Evolutionary conservation across 140 eudicot genomes (phyloP).

Genomic region (Anethum foeniculum): DNA sequence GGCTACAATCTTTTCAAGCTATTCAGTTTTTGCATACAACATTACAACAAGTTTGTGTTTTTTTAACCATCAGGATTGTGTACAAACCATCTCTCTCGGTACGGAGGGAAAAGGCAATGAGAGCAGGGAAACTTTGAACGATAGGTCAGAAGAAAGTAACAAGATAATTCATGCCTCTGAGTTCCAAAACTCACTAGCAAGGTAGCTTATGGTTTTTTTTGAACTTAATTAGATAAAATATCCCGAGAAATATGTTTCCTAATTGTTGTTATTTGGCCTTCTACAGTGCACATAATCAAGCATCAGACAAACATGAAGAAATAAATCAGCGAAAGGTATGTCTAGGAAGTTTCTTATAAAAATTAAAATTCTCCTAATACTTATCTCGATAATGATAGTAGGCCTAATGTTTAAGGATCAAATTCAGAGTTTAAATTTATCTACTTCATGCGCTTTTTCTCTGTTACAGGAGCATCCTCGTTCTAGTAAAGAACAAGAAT

Average conservation of each 20-base stretch:
- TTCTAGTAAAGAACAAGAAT: not conserved
- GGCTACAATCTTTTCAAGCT: not conserved
- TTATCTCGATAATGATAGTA: not conserved
- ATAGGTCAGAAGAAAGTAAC: not conserved
- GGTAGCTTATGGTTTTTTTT: not conserved
- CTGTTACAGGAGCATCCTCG: not conserved
- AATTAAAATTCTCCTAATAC: not conserved
- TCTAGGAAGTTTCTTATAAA: not conserved
- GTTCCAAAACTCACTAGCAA: not conserved
- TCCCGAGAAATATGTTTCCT: not conserved
- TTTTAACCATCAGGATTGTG: not conserved
- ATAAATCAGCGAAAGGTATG: not conserved
- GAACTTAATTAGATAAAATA: not conserved
- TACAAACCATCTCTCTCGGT: not conserved
- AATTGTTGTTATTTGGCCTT: constrained; percentile 3
- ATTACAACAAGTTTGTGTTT: not conserved
- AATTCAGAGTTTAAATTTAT: not conserved
- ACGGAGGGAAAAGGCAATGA: not conserved
- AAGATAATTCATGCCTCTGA: not conserved
- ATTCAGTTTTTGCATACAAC: not conserved
- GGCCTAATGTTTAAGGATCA: not conserved
- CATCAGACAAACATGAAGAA: not conserved
- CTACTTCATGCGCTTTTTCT: not conserved
- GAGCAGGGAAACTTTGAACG: not conserved
- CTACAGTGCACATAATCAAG: not conserved